Percentiles rank a stretch among this genome's conserved stretches.
Conservation (phyloP, 768 basidiomycete species). For the Suillus paluster region DNA sequence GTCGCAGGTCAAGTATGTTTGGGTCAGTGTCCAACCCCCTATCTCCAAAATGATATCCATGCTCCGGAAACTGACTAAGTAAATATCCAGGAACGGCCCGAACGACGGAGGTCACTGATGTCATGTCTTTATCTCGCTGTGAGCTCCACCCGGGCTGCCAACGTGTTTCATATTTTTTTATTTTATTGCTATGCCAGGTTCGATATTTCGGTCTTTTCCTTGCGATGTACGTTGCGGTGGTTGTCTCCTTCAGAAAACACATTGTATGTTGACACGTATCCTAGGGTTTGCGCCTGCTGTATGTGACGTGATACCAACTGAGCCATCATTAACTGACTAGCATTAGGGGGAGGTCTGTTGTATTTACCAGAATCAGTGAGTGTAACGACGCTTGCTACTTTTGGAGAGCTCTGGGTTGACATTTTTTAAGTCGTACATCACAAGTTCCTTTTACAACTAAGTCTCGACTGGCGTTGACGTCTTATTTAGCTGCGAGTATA, state of each 20-base stretch:
- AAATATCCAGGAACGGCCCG: not conserved
- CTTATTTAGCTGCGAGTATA: not conserved
- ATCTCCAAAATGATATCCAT: not conserved
- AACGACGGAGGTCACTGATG: not conserved
- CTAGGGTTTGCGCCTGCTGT: not conserved
- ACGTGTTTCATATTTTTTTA: not conserved
- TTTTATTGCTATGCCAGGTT: not conserved
- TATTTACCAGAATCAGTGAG: not conserved
- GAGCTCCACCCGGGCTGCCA: not conserved
- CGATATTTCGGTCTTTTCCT: not conserved
- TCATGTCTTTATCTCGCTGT: not conserved
- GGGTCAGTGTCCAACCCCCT: not conserved
- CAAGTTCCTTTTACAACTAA: too few species aligned
- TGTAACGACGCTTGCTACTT: not conserved
- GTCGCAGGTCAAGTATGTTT: not conserved
- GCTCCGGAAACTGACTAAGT: not conserved
- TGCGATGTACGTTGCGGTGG: not conserved
- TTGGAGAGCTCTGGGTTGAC: not conserved
- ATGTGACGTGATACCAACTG: not conserved
- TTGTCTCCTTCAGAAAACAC: not conserved
- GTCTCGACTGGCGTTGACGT: too few species aligned
- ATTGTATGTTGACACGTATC: not conserved
- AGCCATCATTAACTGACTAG: not conserved
- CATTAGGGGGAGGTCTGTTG: not conserved
- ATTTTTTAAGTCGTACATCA: not conserved